Conservation (phyloP, 768 basidiomycete species). For the Podaxis carcinomalis region DNA sequence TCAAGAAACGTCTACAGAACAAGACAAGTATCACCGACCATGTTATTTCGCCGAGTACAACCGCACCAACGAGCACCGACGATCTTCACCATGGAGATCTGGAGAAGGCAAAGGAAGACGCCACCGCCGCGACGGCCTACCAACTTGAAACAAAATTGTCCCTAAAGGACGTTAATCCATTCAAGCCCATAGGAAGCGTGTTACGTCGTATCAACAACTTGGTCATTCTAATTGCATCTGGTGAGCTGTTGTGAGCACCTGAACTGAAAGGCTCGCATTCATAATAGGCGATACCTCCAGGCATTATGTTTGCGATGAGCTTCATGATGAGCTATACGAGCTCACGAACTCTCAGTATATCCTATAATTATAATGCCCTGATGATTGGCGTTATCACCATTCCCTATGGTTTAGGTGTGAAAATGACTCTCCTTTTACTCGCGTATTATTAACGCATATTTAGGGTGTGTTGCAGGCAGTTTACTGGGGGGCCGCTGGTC, state of each 20-base stretch:
- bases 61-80: not conserved
- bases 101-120: constrained; percentile 18
- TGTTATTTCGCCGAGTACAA: not conserved
- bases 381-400: constrained; percentile 76
- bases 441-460: not conserved
- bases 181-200: constrained; percentile 56
- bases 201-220: constrained; percentile 65
- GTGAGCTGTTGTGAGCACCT: constrained; percentile 28
- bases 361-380: constrained; percentile 66
- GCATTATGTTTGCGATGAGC: constrained; percentile 64
- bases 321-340: constrained; percentile 75
- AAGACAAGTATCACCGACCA: not conserved
- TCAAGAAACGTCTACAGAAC: constrained; percentile 39
- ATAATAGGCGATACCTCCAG: constrained; percentile 26
- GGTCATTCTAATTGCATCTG: constrained; percentile 59
- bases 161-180: constrained; percentile 70
- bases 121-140: constrained; percentile 13
- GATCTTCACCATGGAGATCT: constrained; percentile 14
- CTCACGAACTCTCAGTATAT: constrained; percentile 57
- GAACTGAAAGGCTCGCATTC: not conserved
- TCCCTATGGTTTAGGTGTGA: constrained; percentile 62
- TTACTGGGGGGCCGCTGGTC: constrained; percentile 43
- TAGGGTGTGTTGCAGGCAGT: constrained; percentile 38
- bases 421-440: not conserved
- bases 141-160: constrained; percentile 42